phyloP scores from a whole-genome alignment of 352 stramenopile genomes.

The Phytophthora pini region DNA sequence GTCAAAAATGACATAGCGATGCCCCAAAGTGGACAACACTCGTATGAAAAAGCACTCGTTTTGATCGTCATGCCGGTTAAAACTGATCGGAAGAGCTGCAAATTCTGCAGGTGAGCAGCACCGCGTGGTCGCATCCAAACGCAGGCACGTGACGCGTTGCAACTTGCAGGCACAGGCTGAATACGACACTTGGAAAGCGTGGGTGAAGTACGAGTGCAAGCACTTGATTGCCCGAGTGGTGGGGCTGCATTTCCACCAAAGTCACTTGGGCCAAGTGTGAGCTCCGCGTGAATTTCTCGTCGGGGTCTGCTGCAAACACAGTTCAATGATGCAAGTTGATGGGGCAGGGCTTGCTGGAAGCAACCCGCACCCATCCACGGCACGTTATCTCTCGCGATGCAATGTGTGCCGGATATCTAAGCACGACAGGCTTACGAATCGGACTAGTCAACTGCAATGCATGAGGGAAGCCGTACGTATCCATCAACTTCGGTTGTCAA shows the following conservation, averaged over 20 bases:
- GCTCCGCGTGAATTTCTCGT: too few relatives aligned
- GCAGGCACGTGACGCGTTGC: background rate
- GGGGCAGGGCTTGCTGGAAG: background rate
- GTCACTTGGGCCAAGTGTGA: too few relatives aligned
- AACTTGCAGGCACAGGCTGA: slow-evolving; percentile 9
- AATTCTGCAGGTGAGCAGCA: slow-evolving; percentile 9
- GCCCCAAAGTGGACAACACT: background rate
- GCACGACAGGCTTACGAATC: slow-evolving; percentile 15
- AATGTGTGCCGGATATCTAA: slow-evolving; percentile 17
- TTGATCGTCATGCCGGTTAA: background rate
- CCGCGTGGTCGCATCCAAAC: slow-evolving; percentile 10
- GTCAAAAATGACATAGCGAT: slow-evolving; percentile 6
- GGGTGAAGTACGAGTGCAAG: slow-evolving; percentile 5
- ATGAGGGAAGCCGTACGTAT: background rate
- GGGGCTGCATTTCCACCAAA: background rate
- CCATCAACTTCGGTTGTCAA: slow-evolving; percentile 7
- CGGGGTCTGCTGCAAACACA: background rate
- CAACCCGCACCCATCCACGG: slow-evolving; percentile 10
- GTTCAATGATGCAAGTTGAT: slow-evolving; percentile 8
- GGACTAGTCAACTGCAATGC: background rate
- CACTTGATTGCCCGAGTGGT: slow-evolving; percentile 11
- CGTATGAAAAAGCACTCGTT: too few relatives aligned
- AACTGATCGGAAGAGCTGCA: slow-evolving; percentile 17
- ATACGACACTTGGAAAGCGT: slow-evolving; percentile 7
- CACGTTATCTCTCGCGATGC: slow-evolving; percentile 1